phyloP scores from a whole-genome alignment of 495 filamentous ascomycete genomes.

The Schizothecium vesticola region DNA sequence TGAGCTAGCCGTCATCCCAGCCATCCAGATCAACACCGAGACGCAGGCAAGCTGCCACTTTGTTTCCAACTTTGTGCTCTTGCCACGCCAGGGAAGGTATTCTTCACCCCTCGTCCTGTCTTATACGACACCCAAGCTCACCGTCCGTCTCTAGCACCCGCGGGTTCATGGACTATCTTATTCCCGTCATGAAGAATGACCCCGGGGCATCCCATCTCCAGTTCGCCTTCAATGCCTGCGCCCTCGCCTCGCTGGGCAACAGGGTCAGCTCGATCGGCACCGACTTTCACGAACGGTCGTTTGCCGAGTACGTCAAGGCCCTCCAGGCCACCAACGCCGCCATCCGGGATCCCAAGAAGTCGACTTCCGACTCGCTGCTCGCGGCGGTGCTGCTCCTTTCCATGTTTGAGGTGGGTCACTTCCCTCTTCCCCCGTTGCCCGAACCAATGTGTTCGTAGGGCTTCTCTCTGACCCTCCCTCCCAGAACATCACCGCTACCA shows the following conservation, averaged over 20 bases:
- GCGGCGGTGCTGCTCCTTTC: constrained; percentile 57
- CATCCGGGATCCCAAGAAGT: constrained; percentile 40
- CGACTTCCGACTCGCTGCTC: constrained; percentile 49
- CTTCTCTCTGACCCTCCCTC: neutral
- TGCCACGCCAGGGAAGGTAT: constrained; percentile 34
- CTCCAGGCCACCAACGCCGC: constrained; percentile 50
- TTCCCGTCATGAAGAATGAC: constrained; percentile 47
- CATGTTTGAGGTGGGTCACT: constrained; percentile 55
- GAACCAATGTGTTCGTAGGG: no score
- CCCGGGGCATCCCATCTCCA: constrained; percentile 35
- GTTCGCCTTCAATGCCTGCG: constrained; percentile 56
- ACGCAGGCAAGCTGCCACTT: constrained; percentile 51
- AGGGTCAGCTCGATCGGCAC: constrained; percentile 25
- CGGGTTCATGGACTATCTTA: constrained; percentile 54
- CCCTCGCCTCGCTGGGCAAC: constrained; percentile 50
- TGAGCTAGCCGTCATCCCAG: constrained; percentile 20
- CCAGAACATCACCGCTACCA: constrained; percentile 45
- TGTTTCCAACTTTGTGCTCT: constrained; percentile 51
- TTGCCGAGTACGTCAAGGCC: constrained; percentile 44
- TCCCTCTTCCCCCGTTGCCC: neutral
- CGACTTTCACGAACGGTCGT: constrained; percentile 34
- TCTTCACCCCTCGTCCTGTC: neutral
- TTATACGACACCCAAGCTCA: neutral
- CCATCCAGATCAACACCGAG: constrained; percentile 36
- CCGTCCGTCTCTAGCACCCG: constrained; percentile 20